Evolutionary conservation across 768 basidiomycete species (phyloP), one percentile per base, ranked within the genome.

Genomic region (Pleurotus platypus): DNA sequence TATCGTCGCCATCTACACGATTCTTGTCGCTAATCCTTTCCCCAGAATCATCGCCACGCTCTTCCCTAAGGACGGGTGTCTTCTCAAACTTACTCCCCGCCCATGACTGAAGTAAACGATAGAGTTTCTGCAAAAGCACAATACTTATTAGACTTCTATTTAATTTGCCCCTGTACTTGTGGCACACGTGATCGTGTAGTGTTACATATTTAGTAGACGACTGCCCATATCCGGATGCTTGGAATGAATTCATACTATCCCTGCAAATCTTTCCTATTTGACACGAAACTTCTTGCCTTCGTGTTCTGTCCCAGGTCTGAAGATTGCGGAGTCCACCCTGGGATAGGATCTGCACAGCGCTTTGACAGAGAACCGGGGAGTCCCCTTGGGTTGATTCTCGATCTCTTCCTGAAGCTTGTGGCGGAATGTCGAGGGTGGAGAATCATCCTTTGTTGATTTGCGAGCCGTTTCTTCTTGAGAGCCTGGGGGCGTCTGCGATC

Each of bases 51-150:
- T 98, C 62, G 92, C 95, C n/a, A 97, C 94, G 18, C 73, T 98
- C 43, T 99, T 99, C 84, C 97, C 97, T 9, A 87, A 91, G 70
- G 95, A 98, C 66, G 92, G 92, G 43, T 92, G 93, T 64, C 72
- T 82, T 57, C 79, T 98, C 60, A 90, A 85, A 66, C 82, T 96
- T 63, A 78, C 82, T 2, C 88, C 92, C 27, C 83, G 88, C 51
- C 61, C 65, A 9, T 63, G 69, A 49, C 24, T 58, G 27, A 46
- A 51, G 12, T 13, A 4, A 3, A 35, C 9, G 11, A 9, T 11
- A 35, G 30, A 35, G 9, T 35, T 35, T 3, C 30, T 11, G 30
- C 11, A 35, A 35, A 35, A 35, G 30, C 30, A 35, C 30, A 35
- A 8, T 11, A 35, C 30, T 35, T 35, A 35, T 35, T 35, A n/a